Evolutionary conservation across 2,329 filamentous ascomycete genomes (phyloP).

Genomic region (Calonectria crousiana): DNA sequence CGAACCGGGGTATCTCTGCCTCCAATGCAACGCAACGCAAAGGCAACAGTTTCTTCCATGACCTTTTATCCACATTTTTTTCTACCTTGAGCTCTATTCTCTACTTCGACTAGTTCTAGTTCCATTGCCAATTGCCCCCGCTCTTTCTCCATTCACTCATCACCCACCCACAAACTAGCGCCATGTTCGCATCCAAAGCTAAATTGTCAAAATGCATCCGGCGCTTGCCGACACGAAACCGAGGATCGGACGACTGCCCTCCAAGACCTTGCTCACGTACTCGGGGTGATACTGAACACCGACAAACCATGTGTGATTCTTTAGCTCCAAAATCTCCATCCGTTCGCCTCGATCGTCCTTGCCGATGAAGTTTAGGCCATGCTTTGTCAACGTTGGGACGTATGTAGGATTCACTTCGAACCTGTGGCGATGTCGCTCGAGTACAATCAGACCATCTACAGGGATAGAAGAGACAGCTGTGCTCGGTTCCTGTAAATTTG

Average conservation of each 20-base stretch:
- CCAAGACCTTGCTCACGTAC: constrained; percentile 81
- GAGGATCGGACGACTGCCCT: constrained; percentile 78
- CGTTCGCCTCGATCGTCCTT: constrained; percentile 83
- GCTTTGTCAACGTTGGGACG: constrained; percentile 74
- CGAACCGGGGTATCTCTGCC: neutral
- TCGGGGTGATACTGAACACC: constrained; percentile 74
- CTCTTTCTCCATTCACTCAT: neutral
- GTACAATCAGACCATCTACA: constrained; percentile 57
- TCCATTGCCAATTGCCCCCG: neutral
- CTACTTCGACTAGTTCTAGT: neutral
- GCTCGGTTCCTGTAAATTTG: neutral
- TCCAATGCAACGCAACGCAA: neutral
- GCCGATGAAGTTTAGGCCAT: constrained; percentile 81
- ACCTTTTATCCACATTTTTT: neutral
- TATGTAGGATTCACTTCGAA: constrained; percentile 91
- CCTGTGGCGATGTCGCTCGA: constrained; percentile 86
- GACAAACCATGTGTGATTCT: constrained; percentile 87
- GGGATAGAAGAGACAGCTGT: neutral
- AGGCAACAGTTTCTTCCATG: too few species aligned
- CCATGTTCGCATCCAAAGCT: neutral
- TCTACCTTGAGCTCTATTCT: neutral
- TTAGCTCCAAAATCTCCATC: constrained; percentile 87
- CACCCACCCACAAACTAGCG: neutral
- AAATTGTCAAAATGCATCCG: constrained; percentile 58
- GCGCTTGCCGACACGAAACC: constrained; percentile 65